These are phyloP conservation scores for Evernia prunastri DNA, from an alignment of 495 filamentous ascomycete species.

Conservation along the genomic window DNA sequence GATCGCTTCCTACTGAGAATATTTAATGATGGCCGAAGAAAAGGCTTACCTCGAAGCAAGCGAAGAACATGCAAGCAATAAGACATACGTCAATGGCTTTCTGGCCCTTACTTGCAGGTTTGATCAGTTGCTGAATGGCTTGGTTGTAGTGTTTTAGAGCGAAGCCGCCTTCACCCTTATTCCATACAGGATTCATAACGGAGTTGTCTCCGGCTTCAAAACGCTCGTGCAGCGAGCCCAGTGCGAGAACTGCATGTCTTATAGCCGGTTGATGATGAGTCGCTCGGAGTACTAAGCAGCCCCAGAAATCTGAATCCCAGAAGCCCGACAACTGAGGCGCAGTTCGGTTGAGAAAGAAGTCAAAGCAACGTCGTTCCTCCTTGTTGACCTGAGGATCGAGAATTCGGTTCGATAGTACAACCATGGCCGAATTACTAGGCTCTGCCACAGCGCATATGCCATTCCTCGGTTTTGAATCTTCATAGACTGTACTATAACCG, in stretches of 20 bases:
- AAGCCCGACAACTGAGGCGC: constrained; percentile 55
- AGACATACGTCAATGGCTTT: constrained; percentile 37
- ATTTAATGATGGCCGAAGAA: constrained; percentile 21
- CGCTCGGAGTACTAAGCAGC: constrained; percentile 38
- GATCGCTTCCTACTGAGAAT: neutral
- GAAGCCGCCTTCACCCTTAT: constrained; percentile 25
- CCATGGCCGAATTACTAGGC: neutral
- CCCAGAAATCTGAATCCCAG: constrained; percentile 59
- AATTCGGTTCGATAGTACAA: constrained; percentile 13
- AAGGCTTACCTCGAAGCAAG: constrained; percentile 44
- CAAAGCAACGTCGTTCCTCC: constrained; percentile 50
- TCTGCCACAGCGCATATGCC: constrained; percentile 8
- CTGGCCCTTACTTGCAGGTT: constrained; percentile 4
- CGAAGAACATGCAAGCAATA: constrained; percentile 51
- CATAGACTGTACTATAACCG: neutral
- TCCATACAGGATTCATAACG: constrained; percentile 14
- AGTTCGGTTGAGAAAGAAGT: constrained; percentile 52
- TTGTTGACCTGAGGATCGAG: constrained; percentile 6
- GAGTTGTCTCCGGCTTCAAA: constrained; percentile 37
- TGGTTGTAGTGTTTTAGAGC: constrained; percentile 50
- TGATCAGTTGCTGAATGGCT: constrained; percentile 40
- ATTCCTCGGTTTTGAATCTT: neutral
- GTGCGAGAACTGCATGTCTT: constrained; percentile 57
- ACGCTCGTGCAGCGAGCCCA: constrained; percentile 58
- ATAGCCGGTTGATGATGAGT: constrained; percentile 56